A percentile compares a stretch with the other conserved stretches of the same genome.
phyloP scores from a whole-genome alignment of 495 filamentous ascomycete species.

The Talaromyces thailandensis region DNA sequence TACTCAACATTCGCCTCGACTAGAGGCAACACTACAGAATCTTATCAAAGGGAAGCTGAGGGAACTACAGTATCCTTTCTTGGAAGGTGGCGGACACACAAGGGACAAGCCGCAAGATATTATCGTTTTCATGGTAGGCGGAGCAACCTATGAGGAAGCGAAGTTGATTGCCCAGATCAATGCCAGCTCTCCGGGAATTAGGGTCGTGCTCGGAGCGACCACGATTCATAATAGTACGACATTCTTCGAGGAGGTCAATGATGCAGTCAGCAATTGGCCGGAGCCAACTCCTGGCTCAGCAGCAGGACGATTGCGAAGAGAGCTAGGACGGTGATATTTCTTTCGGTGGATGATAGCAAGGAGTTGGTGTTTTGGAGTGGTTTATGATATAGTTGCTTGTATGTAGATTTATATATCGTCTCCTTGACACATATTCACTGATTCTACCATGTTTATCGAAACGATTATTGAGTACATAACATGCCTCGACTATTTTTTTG shows the following conservation, averaged over 20 bases:
- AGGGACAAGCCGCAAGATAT: slow-evolving; percentile 95
- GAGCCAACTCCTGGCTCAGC: slow-evolving; percentile 59
- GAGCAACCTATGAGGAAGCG: slow-evolving; percentile 91
- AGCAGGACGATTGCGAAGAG: slow-evolving; percentile 62
- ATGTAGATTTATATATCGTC: neutral
- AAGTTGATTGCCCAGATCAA: slow-evolving; percentile 91
- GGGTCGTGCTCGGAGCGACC: slow-evolving; percentile 83
- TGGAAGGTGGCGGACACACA: slow-evolving; percentile 76
- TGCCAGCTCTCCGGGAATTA: slow-evolving; percentile 76
- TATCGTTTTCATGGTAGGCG: slow-evolving; percentile 87
- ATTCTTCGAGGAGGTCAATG: slow-evolving; percentile 81
- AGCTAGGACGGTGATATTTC: slow-evolving; percentile 32
- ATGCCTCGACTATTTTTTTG: neutral
- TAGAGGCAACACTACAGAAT: slow-evolving; percentile 83
- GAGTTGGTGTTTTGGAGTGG: neutral
- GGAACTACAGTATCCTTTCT: slow-evolving; percentile 81
- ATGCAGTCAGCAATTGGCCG: slow-evolving; percentile 73
- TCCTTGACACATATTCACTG: neutral
- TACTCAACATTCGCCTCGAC: slow-evolving; percentile 85
- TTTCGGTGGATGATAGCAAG: neutral
- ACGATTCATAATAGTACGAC: slow-evolving; percentile 74
- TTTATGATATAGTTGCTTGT: neutral
- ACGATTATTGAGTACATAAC: neutral
- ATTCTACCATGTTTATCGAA: neutral
- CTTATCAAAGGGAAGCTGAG: slow-evolving; percentile 82